phyloP scores from a whole-genome alignment of 441 rosid genomes.

The Kokia cookei region DNA sequence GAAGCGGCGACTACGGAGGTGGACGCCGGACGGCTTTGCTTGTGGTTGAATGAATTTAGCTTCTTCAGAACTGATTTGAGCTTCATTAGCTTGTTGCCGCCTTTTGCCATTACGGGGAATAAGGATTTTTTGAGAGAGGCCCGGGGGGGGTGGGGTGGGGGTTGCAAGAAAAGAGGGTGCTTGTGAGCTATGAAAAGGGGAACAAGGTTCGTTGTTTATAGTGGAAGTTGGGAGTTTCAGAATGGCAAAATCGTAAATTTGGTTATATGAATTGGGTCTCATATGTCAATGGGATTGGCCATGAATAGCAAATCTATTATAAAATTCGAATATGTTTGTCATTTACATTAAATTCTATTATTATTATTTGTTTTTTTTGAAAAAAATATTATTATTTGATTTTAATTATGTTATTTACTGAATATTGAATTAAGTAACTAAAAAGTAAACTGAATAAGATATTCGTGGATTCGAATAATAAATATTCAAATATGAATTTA shows the following conservation, averaged over 20 bases:
- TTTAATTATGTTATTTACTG: no score
- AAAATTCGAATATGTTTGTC: no score
- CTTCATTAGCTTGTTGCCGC: conserved; percentile 60
- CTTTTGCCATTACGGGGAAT: conserved; percentile 46
- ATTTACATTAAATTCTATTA: no score
- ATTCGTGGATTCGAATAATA: no score
- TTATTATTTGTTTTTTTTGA: no score
- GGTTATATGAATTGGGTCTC: not conserved
- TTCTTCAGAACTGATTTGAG: conserved; percentile 76
- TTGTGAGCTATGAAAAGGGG: conserved; percentile 5
- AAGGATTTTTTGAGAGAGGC: not conserved
- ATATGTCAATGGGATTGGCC: not conserved
- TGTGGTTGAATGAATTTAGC: conserved; percentile 68
- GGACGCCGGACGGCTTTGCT: conserved; percentile 24
- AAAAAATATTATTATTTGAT: no score
- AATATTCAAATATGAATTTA: no score
- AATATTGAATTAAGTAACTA: no score
- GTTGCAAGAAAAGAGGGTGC: not conserved
- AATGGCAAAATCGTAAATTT: conserved; percentile 13
- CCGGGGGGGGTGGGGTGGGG: no score
- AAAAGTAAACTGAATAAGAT: no score
- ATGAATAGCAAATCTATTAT: no score
- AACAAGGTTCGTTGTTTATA: conserved; percentile 16
- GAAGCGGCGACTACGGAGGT: conserved; percentile 19
- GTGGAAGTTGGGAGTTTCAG: conserved; percentile 4